Evolutionary conservation across 257 asterid genomes (phyloP), one percentile per base, ranked within the genome.

Genomic region (Solanum neorickii): DNA sequence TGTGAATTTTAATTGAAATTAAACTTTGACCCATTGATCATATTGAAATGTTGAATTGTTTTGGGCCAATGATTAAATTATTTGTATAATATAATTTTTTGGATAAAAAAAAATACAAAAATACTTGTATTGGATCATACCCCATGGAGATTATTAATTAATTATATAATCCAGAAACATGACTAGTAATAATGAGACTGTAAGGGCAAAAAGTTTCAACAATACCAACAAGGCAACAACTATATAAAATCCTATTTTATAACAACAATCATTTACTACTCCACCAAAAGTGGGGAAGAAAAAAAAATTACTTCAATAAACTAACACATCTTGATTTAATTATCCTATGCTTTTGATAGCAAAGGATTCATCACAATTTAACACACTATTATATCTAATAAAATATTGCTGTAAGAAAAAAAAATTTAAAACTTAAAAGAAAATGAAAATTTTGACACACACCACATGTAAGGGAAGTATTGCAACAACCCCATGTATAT

Each of bases 351-450:
- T 91, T 78, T 91, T 73, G 68, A 84, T 85, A 90, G 86, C 94
- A 90, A 90, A 88, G 92, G 88, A 91, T 92, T 89, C 91, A 89
- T 88, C 91, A 89, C 93, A 91, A 89, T 88, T 80, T 94, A 92
- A 88, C 98, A 93, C 92, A 87, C 93, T 91, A 89, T 74, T 86
- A 89, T 87, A 66, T 90, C 94, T 92, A 92, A 42, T 37, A 37
- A 37, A 37, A 37, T 83, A 62, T 62, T 62, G 89, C 44, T 82
- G 86, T 62, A 42, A 88, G 80, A 21, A 49, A 75, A 77, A 75
- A 73, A 73, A 75, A 65, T 11, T 74, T 39, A 69, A 89, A 89
- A 83, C 62, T 69, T 85, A 39, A 46, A 80, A 78, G 73, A 5
- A 41, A 74, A 68, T 85, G 37, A 70, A 65, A 47, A 80, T 86